Evolutionary conservation across 768 basidiomycete genomes (phyloP), one percentile per base, ranked within the genome.

Genomic region (Infundibulicybe gibba): DNA sequence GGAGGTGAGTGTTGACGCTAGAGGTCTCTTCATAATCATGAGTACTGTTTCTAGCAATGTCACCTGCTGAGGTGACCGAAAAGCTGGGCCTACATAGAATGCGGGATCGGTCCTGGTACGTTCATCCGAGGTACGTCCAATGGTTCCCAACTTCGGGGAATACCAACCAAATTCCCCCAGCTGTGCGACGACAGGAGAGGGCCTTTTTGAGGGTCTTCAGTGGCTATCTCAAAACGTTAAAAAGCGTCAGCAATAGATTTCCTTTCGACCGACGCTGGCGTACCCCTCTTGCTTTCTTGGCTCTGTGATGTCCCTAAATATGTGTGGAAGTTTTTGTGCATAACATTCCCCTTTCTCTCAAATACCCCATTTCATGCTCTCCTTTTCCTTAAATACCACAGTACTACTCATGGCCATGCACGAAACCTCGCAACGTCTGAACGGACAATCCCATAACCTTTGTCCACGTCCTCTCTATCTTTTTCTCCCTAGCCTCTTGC

Each of bases 21-120:
- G 9, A 43, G 19, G 32, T 8, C 20, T 33, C 21, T n/a, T 11
- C 30, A 19, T 20, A 38, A 16, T 37, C 45, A 40, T 34, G 19
- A 16, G 6, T 32, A 44, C 20, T 45, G 35, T 35, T 19, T 21
- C 41, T 45, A 93, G 95, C 94, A 25, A 97, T 98, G 95, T 94
- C 93, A n/a, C 95, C 95, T 31, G 94, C 95, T 6, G 94, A 97
- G 65, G 94, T 98, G 34, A 98, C 95, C 10, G 95, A 97, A 69
- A 97, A 95, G 66, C 71, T 98, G 37, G 94, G 94, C 33, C 72
- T 98, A 54, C 90, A 97, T 65, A 78, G 87, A 56, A 97, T 98
- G 95, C 85, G 91, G 50, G 94, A 97, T 61, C 78, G 95, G 50
- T 93, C 89, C 65, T 98, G 95, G 95, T 98, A 97, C 79, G 94